Evolutionary conservation across 2,329 filamentous ascomycete species (phyloP).

Genomic region (Trichoderma koningiopsis): DNA sequence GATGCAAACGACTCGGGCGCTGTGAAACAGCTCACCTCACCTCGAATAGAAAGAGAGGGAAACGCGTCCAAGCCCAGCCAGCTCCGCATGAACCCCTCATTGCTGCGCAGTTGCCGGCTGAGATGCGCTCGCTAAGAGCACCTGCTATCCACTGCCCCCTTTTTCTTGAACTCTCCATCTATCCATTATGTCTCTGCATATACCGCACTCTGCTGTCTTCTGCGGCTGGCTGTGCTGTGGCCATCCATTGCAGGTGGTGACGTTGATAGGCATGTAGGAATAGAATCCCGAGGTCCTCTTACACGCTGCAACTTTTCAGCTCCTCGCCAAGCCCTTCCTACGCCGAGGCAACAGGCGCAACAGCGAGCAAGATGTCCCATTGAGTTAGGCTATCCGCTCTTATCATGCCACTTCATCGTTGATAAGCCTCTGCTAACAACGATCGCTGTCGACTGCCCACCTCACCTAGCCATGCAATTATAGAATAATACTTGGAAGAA

Average conservation of each 20-base stretch:
- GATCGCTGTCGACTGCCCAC: not conserved
- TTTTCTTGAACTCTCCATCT: not conserved
- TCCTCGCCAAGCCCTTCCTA: not conserved
- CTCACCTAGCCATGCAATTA: not conserved
- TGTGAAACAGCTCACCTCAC: not conserved
- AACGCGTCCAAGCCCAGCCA: not conserved
- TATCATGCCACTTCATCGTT: slow-evolving; percentile 5
- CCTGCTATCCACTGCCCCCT: not conserved
- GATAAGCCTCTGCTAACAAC: not conserved
- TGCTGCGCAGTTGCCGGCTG: not conserved
- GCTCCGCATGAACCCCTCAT: slow-evolving; percentile 16
- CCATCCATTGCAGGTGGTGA: not conserved
- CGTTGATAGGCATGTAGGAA: not conserved
- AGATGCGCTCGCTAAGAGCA: not conserved
- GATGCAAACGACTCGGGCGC: not conserved
- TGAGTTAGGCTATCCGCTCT: not conserved
- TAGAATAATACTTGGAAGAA: not conserved
- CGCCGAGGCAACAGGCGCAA: not conserved
- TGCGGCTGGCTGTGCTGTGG: not conserved
- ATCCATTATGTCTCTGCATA: not conserved
- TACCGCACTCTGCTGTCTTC: not conserved
- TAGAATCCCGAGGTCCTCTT: not conserved
- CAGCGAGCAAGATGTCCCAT: not conserved
- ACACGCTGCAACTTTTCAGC: not conserved
- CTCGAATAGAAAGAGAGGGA: not conserved